These are phyloP conservation scores for Linaria vulgaris DNA, from an alignment of 257 asterid genomes.

Conservation along the genomic window DNA sequence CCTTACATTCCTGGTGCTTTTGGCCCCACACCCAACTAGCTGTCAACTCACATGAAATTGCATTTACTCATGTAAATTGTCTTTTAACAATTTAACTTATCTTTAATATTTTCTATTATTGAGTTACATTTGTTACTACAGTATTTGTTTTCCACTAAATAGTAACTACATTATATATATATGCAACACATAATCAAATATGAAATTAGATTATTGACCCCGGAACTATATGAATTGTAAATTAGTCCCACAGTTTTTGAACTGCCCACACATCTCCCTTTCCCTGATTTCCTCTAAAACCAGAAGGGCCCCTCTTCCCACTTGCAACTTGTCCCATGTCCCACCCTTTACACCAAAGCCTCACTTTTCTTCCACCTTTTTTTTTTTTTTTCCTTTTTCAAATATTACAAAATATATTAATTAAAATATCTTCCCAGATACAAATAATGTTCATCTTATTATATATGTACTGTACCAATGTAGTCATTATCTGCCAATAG, in stretches of 20 bases:
- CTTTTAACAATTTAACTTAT: no score
- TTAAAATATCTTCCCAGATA: conserved; percentile 11
- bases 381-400: neutral
- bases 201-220: no score
- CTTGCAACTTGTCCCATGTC: conserved; percentile 16
- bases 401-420: neutral
- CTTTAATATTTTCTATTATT: no score
- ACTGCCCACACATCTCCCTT: no score
- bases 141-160: no score
- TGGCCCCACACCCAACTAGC: conserved; percentile 20
- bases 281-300: conserved; percentile 8
- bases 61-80: conserved; percentile 28
- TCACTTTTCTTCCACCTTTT: conserved; percentile 5
- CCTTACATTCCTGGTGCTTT: neutral
- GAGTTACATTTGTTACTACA: no score
- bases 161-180: no score
- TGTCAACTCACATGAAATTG: conserved; percentile 31
- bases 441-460: no score
- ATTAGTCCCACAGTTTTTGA: neutral
- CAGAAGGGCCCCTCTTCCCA: conserved; percentile 1
- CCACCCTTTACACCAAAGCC: conserved; percentile 20
- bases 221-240: no score
- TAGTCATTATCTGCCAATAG: no score
- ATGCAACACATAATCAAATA: no score
- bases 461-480: no score